Evolutionary conservation across 2,329 filamentous ascomycete genomes (phyloP).

Genomic region (Xylariales sp.): DNA sequence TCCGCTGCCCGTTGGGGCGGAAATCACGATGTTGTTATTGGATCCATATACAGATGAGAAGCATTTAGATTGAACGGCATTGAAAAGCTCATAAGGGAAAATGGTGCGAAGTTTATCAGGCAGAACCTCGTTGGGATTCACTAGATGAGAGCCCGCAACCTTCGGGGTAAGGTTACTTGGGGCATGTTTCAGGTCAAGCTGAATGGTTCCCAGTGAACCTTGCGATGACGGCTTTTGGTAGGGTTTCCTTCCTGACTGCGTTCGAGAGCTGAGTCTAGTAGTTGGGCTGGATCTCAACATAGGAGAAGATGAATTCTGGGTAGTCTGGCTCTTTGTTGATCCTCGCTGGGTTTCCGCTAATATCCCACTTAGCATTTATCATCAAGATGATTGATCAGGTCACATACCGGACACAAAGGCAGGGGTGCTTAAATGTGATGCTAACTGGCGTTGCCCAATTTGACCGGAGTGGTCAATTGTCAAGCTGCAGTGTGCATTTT

Average conservation of each 20-base stretch:
- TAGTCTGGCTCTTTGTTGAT: too few relatives aligned
- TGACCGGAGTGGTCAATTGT: too few relatives aligned
- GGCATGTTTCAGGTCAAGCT: conserved; percentile 20
- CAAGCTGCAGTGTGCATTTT: too few relatives aligned
- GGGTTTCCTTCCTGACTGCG: conserved; percentile 9
- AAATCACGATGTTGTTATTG: conserved; percentile 73
- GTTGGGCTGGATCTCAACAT: conserved; percentile 22
- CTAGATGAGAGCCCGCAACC: conserved; percentile 33
- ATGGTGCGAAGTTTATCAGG: conserved; percentile 66
- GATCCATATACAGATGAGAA: conserved; percentile 63
- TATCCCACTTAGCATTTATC: too few relatives aligned
- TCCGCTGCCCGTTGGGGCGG: conserved; percentile 79
- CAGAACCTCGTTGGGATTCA: conserved; percentile 45
- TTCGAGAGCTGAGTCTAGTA: conserved; percentile 15
- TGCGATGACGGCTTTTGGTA: conserved; percentile 9
- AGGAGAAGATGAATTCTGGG: conserved; percentile 23
- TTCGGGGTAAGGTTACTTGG: conserved; percentile 24
- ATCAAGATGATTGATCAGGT: too few relatives aligned
- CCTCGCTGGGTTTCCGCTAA: too few relatives aligned
- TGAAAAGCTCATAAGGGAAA: conserved; percentile 73
- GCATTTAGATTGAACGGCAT: conserved; percentile 78
- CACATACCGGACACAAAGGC: too few relatives aligned
- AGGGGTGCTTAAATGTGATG: too few relatives aligned
- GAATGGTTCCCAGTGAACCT: conserved; percentile 11
- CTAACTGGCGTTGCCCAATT: too few relatives aligned